phyloP scores from a whole-genome alignment of 2,329 filamentous ascomycete genomes.

The Arthrobotrys conoides region DNA sequence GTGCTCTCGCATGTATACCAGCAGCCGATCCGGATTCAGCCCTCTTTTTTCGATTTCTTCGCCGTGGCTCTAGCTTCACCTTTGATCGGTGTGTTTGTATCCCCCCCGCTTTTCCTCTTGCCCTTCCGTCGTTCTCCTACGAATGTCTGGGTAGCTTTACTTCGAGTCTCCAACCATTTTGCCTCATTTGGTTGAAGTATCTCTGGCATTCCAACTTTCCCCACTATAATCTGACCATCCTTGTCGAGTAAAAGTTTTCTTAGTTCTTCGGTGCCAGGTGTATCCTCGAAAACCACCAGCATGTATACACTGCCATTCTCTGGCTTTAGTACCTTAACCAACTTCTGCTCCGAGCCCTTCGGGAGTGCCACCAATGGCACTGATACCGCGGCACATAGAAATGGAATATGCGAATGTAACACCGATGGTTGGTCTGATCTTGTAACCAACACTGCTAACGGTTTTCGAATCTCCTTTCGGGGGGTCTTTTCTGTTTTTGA shows the following conservation, averaged over 20 bases:
- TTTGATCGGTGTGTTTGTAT: background rate
- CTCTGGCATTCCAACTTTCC: slow-evolving; percentile 38
- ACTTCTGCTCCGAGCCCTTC: slow-evolving; percentile 72
- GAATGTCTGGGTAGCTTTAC: slow-evolving; percentile 32
- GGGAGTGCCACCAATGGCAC: slow-evolving; percentile 75
- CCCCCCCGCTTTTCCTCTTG: slow-evolving; percentile 12
- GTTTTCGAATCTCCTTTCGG: slow-evolving; percentile 59
- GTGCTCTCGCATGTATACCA: background rate
- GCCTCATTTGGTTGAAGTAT: slow-evolving; percentile 8
- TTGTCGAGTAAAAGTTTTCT: slow-evolving; percentile 10
- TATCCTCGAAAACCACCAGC: slow-evolving; percentile 27
- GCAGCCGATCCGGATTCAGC: background rate
- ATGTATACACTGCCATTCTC: slow-evolving; percentile 68
- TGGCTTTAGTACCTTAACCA: slow-evolving; percentile 71
- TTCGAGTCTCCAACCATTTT: slow-evolving; percentile 39
- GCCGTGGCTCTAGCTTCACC: background rate
- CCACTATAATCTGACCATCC: background rate
- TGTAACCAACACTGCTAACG: slow-evolving; percentile 72
- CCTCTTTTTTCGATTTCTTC: slow-evolving; percentile 33
- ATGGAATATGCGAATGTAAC: slow-evolving; percentile 75
- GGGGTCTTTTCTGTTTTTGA: background rate
- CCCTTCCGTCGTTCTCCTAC: slow-evolving; percentile 35
- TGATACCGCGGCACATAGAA: slow-evolving; percentile 72
- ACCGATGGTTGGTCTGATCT: slow-evolving; percentile 72
- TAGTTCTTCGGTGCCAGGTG: slow-evolving; percentile 1